These are phyloP conservation scores for Smittium mucronatum DNA, from an alignment of 371 early-diverging fungal species.

Conservation along the genomic window DNA sequence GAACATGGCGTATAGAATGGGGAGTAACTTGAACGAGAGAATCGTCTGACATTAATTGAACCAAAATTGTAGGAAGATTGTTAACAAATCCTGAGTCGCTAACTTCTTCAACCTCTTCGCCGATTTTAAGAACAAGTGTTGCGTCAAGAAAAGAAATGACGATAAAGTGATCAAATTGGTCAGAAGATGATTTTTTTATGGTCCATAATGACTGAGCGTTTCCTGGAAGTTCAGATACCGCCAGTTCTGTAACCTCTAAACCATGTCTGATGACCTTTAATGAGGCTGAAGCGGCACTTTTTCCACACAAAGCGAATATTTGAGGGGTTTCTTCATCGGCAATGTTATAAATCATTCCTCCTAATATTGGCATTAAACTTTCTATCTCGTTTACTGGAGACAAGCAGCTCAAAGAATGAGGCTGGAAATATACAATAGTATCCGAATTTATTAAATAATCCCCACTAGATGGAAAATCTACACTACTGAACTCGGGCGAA, in stretches of 20 bases:
- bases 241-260: slow-evolving; percentile 79
- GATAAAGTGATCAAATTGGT: slow-evolving; percentile 70
- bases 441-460: slow-evolving; percentile 19
- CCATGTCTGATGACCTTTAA: slow-evolving; percentile 87
- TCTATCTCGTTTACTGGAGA: slow-evolving; percentile 80
- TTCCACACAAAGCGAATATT: slow-evolving; percentile 78
- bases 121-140: slow-evolving; percentile 83
- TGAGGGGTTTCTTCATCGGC: slow-evolving; percentile 88
- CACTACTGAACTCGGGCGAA: slow-evolving; percentile 58
- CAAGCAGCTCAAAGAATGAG: slow-evolving; percentile 69
- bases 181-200: slow-evolving; percentile 46
- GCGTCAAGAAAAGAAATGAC: slow-evolving; percentile 87
- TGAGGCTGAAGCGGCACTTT: slow-evolving; percentile 54
- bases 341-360: slow-evolving; percentile 63
- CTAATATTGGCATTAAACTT: slow-evolving; percentile 64
- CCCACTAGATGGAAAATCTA: slow-evolving; percentile 46
- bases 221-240: slow-evolving; percentile 83
- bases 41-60: slow-evolving; percentile 76
- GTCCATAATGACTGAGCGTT: slow-evolving; percentile 93
- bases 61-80: slow-evolving; percentile 65
- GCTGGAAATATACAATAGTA: slow-evolving; percentile 55
- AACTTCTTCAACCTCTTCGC: slow-evolving; percentile 91
- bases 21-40: slow-evolving; percentile 84
- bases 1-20: slow-evolving; percentile 77
- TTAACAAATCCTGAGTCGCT: slow-evolving; percentile 76